Evolutionary conservation across 108 stramenopile genomes (phyloP), one percentile per base, ranked within the genome.

Genomic region (Asterionellopsis glacialis): DNA sequence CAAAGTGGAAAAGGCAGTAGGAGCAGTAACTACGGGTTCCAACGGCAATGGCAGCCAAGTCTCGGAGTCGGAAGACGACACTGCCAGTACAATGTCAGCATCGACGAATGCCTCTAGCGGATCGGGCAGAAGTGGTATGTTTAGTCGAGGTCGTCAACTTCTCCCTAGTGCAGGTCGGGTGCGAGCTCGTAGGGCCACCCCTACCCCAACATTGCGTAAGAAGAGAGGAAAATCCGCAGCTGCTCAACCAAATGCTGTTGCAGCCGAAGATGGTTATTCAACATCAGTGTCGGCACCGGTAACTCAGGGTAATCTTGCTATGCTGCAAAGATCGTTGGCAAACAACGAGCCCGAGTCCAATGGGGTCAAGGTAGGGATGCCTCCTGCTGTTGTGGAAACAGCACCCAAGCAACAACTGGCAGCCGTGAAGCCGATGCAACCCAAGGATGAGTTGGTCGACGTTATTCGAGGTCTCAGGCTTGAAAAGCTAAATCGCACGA

Each of bases 391-490:
- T 47, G 52, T 51, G 48, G 41, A 44, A 61, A 9, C 70, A 68
- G 66, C 64, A 60, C 54, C 33, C 14, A 58, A 58, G 16, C 57
- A 43, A 42, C 48, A 44, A 27, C 22, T 70, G 13, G 70, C 74
- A 26, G 57, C 70, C 42, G 72, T 68, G 0, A 70, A 80, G 47
- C 76, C 75, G 14, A 68, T 82, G 67, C 77, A 77, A 73, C 85
- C 90, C 13, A 92, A 89, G 58, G 90, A 91, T 61, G 90, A 91
- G 57, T 55, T 91, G 28, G 77, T 88, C 3, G 90, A 88, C 60
- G 84, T 91, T 25, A 91, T 91, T 70, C 77, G 87, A 13, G 87
- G 86, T 12, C 59, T 91, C 18, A 72, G 84, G 11, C 51, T 76
- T 27, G 91, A 92, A 59, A 88, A 91, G 56, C 80, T 87, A 71